A percentile compares a stretch with the other conserved stretches of the same genome.
Evolutionary conservation across 371 early-diverging fungal genomes (phyloP).

Genomic region (Circinella minor): DNA sequence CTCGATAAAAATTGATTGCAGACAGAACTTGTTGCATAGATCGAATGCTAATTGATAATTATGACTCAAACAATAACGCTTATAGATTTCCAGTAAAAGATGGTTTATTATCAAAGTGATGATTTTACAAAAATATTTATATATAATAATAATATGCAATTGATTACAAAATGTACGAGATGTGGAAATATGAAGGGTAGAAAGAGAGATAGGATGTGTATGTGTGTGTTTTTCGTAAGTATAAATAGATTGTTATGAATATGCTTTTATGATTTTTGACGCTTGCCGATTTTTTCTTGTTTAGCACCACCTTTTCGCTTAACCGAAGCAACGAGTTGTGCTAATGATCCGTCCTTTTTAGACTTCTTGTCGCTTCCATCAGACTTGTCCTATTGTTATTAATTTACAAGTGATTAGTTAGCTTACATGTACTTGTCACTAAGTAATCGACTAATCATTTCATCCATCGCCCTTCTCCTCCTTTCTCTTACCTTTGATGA

Average conservation of each 20-base stretch:
- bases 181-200: no score
- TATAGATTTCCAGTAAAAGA: no score
- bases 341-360: conserved; percentile 44
- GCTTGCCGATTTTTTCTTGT: conserved; percentile 40
- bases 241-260: neutral
- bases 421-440: neutral
- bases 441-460: neutral
- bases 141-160: no score
- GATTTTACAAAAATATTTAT: no score
- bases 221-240: no score
- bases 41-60: no score
- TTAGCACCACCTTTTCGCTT: conserved; percentile 64
- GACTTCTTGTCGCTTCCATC: conserved; percentile 6
- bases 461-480: neutral
- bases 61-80: no score
- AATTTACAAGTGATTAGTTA: no score
- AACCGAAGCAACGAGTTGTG: conserved; percentile 58
- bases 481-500: conserved; percentile 12
- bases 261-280: conserved; percentile 38
- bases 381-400: conserved; percentile 1
- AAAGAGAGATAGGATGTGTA: neutral
- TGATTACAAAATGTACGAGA: no score
- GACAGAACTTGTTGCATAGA: no score
- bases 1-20: no score
- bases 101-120: no score